Evolutionary conservation across 257 asterid genomes (phyloP), one percentile per base, ranked within the genome.

Genomic region (Solanum neorickii): DNA sequence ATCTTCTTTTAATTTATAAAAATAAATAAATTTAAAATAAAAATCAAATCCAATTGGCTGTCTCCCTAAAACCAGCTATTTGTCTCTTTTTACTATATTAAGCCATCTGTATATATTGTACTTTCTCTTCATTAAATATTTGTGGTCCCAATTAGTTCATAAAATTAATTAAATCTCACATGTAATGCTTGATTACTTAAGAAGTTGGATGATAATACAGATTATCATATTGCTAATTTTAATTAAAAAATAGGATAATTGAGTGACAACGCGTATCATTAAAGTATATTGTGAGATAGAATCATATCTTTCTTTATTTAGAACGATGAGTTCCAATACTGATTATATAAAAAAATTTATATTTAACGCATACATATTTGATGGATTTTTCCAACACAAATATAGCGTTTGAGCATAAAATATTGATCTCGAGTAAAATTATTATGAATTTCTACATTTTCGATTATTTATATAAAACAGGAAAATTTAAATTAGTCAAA

Each of bases 51-150:
- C 59, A 52, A 21, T 46, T 68, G 84, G 65, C 82, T 83, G 88
- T 87, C 83, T 56, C 87, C 90, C 86, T 73, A 86, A 83, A 86
- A 87, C 87, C 87, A 86, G 37, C 68, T 73, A 20, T 62, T 88
- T 86, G 86, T 9, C 86, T 52, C 65, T 88, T 37, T 37, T 23
- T 41, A 52, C 85, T 69, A 70, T 29, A 41, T 86, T 56, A 10
- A 21, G 42, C 10, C 66, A 70, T 70, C 73, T 52, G 33, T 49
- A 47, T 74, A 3, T 14, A 27, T 86, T 86, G 80, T 75, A n/a
- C 31, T 27, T 14, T 69, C 47, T 73, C 80, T 41, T 5, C 12
- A 47, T 82, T 18, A 82, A 82, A 18, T 49, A 49, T 82, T 82
- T 49, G 70, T 82, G 85, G 85, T 82, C 85, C 85, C 70, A 82